A percentile compares a stretch with the other conserved stretches of the same genome.
These are phyloP conservation scores for Syzygium aqueum DNA, from an alignment of 345 rosid genomes.

Conservation along the genomic window DNA sequence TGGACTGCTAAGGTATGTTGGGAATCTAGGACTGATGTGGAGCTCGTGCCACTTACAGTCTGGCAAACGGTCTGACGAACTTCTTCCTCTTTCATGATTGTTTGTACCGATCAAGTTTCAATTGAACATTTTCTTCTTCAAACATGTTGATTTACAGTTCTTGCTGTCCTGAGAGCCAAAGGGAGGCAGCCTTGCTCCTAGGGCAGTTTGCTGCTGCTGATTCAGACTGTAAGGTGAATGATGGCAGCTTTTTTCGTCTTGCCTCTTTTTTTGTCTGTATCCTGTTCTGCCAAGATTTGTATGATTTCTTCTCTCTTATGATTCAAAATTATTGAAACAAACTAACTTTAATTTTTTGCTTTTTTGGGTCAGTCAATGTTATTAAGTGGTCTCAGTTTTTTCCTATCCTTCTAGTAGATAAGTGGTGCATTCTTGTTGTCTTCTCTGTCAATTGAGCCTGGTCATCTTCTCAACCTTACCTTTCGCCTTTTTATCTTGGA, in stretches of 20 bases:
- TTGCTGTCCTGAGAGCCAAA: conserved; percentile 95
- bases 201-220: conserved; percentile 99
- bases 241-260: neutral
- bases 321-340: neutral
- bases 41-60: neutral
- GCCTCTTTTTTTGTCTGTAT: neutral
- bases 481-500: neutral
- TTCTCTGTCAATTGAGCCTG: neutral
- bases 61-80: neutral
- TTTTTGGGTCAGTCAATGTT: neutral
- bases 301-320: neutral
- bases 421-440: neutral
- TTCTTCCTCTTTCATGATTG: neutral
- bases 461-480: neutral
- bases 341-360: neutral
- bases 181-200: conserved; percentile 97
- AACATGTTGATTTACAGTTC: conserved; percentile 44
- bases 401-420: neutral
- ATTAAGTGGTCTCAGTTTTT: neutral
- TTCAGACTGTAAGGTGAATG: conserved; percentile 90
- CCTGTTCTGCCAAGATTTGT: neutral
- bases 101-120: neutral
- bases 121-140: neutral
- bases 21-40: neutral
- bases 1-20: conserved; percentile 68